Conservation (phyloP, 1,284 basidiomycete genomes). For the Fomitiporia mediterranea region DNA sequence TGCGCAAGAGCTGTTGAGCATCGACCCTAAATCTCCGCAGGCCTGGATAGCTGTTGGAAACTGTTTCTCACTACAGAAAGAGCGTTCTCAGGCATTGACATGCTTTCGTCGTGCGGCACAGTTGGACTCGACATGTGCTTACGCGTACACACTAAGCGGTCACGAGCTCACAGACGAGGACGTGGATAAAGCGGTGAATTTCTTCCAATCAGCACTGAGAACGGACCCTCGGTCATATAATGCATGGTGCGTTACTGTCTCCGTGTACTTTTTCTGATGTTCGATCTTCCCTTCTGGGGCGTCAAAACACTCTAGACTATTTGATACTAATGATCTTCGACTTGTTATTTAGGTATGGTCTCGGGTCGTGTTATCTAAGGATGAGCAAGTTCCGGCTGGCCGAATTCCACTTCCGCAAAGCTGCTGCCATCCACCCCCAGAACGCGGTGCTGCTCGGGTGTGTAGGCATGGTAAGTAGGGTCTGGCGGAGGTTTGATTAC, state of each 20-base stretch:
- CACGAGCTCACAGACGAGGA: slow-evolving; percentile 95
- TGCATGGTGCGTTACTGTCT: slow-evolving; percentile 68
- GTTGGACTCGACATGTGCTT: slow-evolving; percentile 80
- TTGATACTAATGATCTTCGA: slow-evolving; percentile 11
- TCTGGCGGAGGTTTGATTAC: slow-evolving; percentile 15
- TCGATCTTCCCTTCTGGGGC: not conserved
- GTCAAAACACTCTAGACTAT: slow-evolving; percentile 6
- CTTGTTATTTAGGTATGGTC: slow-evolving; percentile 73
- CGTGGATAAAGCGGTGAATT: slow-evolving; percentile 81
- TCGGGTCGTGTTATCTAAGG: slow-evolving; percentile 89
- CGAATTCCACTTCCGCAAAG: slow-evolving; percentile 91
- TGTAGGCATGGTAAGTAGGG: slow-evolving; percentile 76
- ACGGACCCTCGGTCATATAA: slow-evolving; percentile 90
- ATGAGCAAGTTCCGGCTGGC: slow-evolving; percentile 87
- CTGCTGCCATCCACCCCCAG: slow-evolving; percentile 83
- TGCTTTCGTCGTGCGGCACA: slow-evolving; percentile 88
- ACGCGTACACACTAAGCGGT: slow-evolving; percentile 90
- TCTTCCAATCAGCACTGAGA: slow-evolving; percentile 86
- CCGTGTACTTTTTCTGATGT: not conserved
- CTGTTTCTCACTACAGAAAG: slow-evolving; percentile 86
- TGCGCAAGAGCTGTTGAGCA: slow-evolving; percentile 82
- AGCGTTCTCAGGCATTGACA: slow-evolving; percentile 84
- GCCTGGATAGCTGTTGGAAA: slow-evolving; percentile 96
- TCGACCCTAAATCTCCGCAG: slow-evolving; percentile 77
- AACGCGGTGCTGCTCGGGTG: slow-evolving; percentile 89